Conservation (phyloP, 2,329 filamentous ascomycete species). For the Cladosporium sp. region DNA sequence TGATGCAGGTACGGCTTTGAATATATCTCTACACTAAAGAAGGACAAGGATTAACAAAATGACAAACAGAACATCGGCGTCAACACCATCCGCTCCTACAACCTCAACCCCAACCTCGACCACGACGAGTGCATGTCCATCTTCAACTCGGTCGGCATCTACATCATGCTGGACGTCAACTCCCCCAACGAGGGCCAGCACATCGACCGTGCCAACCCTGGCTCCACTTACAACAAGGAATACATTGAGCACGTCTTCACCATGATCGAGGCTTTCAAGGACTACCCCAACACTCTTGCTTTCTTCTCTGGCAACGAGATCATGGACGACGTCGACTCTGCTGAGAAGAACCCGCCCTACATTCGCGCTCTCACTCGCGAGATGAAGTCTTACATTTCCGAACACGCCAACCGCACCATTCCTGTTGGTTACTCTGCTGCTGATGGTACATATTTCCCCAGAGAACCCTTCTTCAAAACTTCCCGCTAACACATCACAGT, state of each 20-base stretch:
- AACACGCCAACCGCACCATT: slow-evolving; percentile 53
- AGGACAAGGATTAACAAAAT: not conserved
- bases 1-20: slow-evolving; percentile 47
- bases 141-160: slow-evolving; percentile 63
- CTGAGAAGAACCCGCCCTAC: slow-evolving; percentile 51
- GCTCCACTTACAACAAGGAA: slow-evolving; percentile 49
- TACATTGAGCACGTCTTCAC: slow-evolving; percentile 57
- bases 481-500: slow-evolving; percentile 41
- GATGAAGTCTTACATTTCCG: slow-evolving; percentile 62
- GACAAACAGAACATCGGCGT: slow-evolving; percentile 46
- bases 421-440: slow-evolving; percentile 67
- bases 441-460: slow-evolving; percentile 39
- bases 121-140: slow-evolving; percentile 60
- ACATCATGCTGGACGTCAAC: slow-evolving; percentile 63
- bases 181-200: slow-evolving; percentile 53
- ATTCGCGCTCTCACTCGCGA: slow-evolving; percentile 61
- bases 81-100: slow-evolving; percentile 63
- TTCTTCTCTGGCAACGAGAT: slow-evolving; percentile 67
- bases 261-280: slow-evolving; percentile 62
- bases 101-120: slow-evolving; percentile 54
- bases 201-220: slow-evolving; percentile 52
- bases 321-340: slow-evolving; percentile 55
- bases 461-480: not conserved
- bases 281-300: slow-evolving; percentile 60
- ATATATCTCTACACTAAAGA: not conserved